Percentiles rank a stretch among this genome's conserved stretches.
Conservation (phyloP, 139 green algal genomes). For the Haematococcus lacustris region DNA sequence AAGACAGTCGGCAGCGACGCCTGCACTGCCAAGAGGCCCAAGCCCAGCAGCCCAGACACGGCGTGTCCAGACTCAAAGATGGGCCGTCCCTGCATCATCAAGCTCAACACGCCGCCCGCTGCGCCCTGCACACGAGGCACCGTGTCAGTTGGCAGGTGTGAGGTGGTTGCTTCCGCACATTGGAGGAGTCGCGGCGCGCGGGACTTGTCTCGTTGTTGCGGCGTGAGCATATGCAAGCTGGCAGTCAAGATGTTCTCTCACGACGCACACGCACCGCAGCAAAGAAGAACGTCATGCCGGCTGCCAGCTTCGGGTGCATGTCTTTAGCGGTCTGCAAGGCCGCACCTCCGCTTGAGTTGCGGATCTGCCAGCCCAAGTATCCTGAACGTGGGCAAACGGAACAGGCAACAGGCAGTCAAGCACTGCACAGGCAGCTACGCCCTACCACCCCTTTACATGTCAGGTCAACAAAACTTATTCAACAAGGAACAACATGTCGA, state of each 20-base stretch:
- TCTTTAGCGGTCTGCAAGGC: constrained; percentile 56
- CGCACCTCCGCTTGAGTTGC: constrained; percentile 11
- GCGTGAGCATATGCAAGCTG: too few relatives aligned
- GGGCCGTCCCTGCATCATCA: constrained; percentile 68
- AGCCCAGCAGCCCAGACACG: constrained; percentile 48
- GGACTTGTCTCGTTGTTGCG: neutral
- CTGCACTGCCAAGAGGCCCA: constrained; percentile 63
- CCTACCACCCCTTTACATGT: too few relatives aligned
- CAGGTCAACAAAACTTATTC: too few relatives aligned
- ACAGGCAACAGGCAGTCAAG: too few relatives aligned
- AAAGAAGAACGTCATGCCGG: constrained; percentile 76
- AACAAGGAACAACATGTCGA: too few relatives aligned
- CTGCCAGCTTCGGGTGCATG: constrained; percentile 70
- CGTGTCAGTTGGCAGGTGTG: neutral
- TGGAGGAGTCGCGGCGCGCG: neutral
- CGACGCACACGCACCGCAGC: constrained; percentile 33
- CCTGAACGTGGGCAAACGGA: too few relatives aligned
- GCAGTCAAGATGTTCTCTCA: neutral
- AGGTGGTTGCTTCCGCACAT: neutral
- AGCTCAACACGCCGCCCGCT: constrained; percentile 60
- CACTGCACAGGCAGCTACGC: too few relatives aligned
- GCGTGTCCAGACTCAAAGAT: constrained; percentile 63
- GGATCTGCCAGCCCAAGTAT: constrained; percentile 59
- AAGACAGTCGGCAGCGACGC: constrained; percentile 65
- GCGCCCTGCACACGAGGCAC: constrained; percentile 31